These are phyloP conservation scores for Encephalitozoon hellem DNA, from an alignment of 371 early-diverging fungal species.

Conservation along the genomic window DNA sequence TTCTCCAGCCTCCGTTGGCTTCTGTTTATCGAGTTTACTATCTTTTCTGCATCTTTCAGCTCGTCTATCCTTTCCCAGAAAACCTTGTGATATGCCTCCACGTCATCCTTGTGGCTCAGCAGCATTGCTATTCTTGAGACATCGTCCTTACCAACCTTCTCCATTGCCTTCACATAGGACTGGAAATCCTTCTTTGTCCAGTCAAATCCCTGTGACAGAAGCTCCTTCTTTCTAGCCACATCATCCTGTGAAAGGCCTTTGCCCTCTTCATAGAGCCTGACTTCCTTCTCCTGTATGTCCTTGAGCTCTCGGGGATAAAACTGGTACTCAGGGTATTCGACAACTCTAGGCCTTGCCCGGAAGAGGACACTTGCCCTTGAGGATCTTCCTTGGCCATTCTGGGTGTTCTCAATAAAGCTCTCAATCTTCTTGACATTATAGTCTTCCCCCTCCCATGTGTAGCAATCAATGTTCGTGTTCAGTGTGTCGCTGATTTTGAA, in stretches of 20 bases:
- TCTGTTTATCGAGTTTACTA: conserved; percentile 40
- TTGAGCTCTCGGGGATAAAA: conserved; percentile 73
- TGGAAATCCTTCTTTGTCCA: conserved; percentile 86
- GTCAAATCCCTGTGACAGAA: conserved; percentile 72
- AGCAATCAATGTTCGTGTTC: conserved; percentile 63
- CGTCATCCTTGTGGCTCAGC: conserved; percentile 36
- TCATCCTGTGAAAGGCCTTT: conserved; percentile 83
- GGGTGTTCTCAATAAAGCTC: conserved; percentile 17
- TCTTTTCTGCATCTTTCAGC: conserved; percentile 52
- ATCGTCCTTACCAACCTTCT: conserved; percentile 69
- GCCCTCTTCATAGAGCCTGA: conserved; percentile 49
- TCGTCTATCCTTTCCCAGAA: conserved; percentile 55
- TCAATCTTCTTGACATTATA: conserved; percentile 63
- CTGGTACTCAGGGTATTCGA: conserved; percentile 69
- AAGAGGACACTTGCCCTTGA: conserved; percentile 29
- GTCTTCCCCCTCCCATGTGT: conserved; percentile 90
- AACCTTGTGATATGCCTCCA: conserved; percentile 50
- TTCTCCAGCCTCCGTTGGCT: conserved; percentile 25
- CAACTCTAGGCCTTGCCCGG: conserved; percentile 21
- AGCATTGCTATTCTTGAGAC: conserved; percentile 33
- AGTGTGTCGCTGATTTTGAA: conserved; percentile 72
- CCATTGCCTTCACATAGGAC: conserved; percentile 74
- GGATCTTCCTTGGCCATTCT: conserved; percentile 2
- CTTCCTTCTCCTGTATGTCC: conserved; percentile 72
- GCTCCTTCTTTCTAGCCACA: conserved; percentile 68